These are phyloP conservation scores for Coniosporium tulheliwenetii DNA, from an alignment of 2,329 filamentous ascomycete species.

Conservation along the genomic window DNA sequence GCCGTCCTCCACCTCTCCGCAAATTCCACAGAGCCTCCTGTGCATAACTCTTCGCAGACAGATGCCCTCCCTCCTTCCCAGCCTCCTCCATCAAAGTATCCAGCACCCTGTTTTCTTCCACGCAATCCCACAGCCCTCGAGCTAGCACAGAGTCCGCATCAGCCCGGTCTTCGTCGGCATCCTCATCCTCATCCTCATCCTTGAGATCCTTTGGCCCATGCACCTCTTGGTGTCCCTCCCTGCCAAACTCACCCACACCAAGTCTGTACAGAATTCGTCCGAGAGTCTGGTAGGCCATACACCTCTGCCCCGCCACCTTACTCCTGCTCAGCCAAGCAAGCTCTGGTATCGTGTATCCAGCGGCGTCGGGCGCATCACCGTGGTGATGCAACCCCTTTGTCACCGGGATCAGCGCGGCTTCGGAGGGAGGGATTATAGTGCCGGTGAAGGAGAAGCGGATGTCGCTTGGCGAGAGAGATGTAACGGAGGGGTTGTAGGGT, in stretches of 20 bases:
- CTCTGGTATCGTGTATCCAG: constrained; percentile 85
- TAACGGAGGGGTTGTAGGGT: constrained; percentile 66
- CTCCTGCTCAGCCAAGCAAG: constrained; percentile 68
- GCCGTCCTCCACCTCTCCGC: constrained; percentile 51
- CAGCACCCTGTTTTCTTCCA: constrained; percentile 63
- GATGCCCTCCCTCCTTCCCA: constrained; percentile 47
- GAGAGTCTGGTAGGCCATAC: constrained; percentile 80
- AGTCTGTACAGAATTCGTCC: constrained; percentile 74
- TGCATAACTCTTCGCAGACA: constrained; percentile 70
- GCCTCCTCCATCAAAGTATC: constrained; percentile 66
- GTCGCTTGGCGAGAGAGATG: constrained; percentile 54
- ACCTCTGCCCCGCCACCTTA: constrained; percentile 71
- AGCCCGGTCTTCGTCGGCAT: constrained; percentile 12
- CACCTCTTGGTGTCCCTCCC: constrained; percentile 28
- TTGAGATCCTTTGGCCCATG: constrained; percentile 14
- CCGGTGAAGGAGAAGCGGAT: constrained; percentile 85
- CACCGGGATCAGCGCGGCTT: constrained; percentile 57
- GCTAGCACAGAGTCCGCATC: constrained; percentile 23
- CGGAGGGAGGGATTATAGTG: constrained; percentile 59
- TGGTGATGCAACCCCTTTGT: constrained; percentile 84
- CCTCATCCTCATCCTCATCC: constrained; percentile 6
- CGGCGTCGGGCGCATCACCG: constrained; percentile 78
- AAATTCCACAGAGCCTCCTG: constrained; percentile 83
- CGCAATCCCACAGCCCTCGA: constrained; percentile 66
- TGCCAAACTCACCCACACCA: constrained; percentile 55